A percentile compares a stretch with the other conserved stretches of the same genome.
phyloP scores from a whole-genome alignment of 129 eudicot genomes.

The Flaveria sonorensis region DNA sequence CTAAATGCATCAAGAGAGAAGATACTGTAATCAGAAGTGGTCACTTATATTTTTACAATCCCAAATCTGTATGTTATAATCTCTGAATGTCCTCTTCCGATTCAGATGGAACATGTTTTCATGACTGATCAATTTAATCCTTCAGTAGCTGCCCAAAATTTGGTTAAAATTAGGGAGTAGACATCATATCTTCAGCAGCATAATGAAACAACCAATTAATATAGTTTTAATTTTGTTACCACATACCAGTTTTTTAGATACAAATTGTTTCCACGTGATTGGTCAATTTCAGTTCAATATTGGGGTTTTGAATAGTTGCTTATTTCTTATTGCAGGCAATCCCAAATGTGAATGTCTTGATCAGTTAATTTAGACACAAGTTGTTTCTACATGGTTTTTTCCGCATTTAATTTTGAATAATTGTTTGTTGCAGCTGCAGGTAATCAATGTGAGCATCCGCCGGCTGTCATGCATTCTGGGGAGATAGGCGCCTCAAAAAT shows the following conservation, averaged over 20 bases:
- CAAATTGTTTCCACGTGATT: neutral
- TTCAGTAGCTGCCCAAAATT: too few species aligned
- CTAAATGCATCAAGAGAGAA: neutral
- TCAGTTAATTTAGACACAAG: too few species aligned
- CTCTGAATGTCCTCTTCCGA: too few species aligned
- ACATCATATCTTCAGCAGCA: too few species aligned
- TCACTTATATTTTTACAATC: too few species aligned
- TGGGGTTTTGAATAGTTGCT: too few species aligned
- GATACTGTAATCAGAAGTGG: neutral
- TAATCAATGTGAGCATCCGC: slow-evolving; percentile 44
- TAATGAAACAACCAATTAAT: neutral
- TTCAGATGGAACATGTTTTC: too few species aligned
- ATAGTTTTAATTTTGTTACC: neutral
- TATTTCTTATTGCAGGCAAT: too few species aligned
- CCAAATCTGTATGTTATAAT: too few species aligned
- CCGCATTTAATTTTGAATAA: neutral
- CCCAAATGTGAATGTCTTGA: too few species aligned
- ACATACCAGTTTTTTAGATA: neutral
- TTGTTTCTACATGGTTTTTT: neutral
- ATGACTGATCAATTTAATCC: too few species aligned
- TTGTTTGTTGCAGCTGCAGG: slow-evolving; percentile 42
- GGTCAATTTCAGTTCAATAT: neutral
- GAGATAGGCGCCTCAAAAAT: slow-evolving; percentile 58
- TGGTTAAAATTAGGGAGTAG: too few species aligned
- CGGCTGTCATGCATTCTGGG: slow-evolving; percentile 39